Conservation (phyloP, 208 protist species). For the Acanthamoeba healyi region DNA sequence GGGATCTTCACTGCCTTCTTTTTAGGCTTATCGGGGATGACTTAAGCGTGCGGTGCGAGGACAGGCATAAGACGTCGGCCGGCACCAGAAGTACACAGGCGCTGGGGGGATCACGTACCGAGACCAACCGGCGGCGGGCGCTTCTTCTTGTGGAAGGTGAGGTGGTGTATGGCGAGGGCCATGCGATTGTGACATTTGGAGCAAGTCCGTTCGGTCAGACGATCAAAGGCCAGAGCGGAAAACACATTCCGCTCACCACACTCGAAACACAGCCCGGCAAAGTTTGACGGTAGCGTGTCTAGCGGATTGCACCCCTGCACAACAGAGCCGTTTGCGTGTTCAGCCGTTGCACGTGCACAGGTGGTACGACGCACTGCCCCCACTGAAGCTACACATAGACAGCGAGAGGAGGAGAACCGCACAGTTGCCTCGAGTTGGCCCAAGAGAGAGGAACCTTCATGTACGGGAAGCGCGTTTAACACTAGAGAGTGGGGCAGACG, state of each 20-base stretch:
- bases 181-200: constrained; percentile 5
- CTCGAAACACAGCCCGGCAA: constrained; percentile 27
- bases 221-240: background rate
- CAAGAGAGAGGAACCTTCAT: background rate
- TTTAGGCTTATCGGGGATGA: background rate
- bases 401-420: background rate
- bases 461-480: background rate
- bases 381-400: background rate
- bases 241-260: constrained; percentile 37
- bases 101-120: background rate
- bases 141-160: constrained; percentile 33
- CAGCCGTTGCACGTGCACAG: background rate
- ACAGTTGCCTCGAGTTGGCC: background rate
- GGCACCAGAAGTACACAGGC: no score
- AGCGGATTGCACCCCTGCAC: background rate
- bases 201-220: background rate
- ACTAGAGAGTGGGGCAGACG: background rate
- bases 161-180: background rate
- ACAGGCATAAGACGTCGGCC: no score
- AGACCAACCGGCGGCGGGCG: background rate
- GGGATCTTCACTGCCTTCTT: background rate
- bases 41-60: no score
- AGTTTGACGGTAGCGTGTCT: constrained; percentile 34
- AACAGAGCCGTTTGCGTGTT: no score
- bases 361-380: background rate